These are phyloP conservation scores for Fraxinus angustifolia DNA, from an alignment of 305 asterid species.

Conservation along the genomic window DNA sequence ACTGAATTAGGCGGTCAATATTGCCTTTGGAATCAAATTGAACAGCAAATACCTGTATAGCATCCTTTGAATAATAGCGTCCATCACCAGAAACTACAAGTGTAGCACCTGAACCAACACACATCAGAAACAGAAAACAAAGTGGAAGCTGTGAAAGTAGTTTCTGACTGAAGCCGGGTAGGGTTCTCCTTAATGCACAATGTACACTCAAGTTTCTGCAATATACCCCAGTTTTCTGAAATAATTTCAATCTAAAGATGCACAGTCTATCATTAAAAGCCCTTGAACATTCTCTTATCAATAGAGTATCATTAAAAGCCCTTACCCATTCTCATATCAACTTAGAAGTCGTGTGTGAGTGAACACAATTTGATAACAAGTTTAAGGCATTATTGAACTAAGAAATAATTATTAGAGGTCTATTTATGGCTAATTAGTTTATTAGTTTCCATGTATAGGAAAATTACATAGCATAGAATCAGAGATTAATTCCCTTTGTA, in stretches of 20 bases:
- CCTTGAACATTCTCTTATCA: not conserved
- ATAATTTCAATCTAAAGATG: not conserved
- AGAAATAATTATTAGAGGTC: not conserved
- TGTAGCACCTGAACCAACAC: conserved; percentile 63
- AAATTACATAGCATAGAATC: not conserved
- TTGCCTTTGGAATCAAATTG: not conserved
- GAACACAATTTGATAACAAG: not conserved
- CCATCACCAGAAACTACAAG: conserved; percentile 99
- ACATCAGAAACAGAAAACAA: conserved; percentile 19
- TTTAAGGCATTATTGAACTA: not conserved
- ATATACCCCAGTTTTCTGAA: not conserved
- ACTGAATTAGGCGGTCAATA: not conserved
- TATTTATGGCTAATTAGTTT: not conserved
- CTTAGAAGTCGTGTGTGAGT: not conserved
- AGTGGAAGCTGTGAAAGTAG: not conserved
- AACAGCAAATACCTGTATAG: conserved; percentile 59
- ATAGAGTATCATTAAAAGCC: not conserved
- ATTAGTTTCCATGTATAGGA: not conserved
- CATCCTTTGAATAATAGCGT: conserved; percentile 90
- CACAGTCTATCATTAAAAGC: not conserved
- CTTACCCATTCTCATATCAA: not conserved
- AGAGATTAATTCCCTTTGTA: not conserved
- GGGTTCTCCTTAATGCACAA: not conserved
- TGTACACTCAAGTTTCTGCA: not conserved
- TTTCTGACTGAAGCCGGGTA: not conserved